Percentiles rank a stretch among this genome's conserved stretches.
phyloP scores from a whole-genome alignment of 129 eudicot genomes.

The Chrysanthemum lavandulifolium region DNA sequence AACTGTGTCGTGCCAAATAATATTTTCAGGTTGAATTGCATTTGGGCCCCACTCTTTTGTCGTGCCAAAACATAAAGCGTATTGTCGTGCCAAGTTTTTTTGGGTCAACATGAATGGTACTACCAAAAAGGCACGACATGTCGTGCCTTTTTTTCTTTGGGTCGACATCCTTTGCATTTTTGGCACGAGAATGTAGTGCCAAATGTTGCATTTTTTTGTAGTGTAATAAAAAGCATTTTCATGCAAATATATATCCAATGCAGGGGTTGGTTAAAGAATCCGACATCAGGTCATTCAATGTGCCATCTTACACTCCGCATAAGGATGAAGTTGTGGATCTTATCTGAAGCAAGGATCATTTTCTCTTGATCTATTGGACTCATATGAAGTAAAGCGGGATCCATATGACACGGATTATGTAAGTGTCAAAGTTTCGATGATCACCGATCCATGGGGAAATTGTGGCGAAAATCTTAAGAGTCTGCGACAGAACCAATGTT shows the following conservation, averaged over 20 bases:
- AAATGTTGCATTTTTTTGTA: no score
- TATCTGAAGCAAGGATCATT: not conserved
- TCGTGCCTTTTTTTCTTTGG: no score
- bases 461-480: not conserved
- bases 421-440: not conserved
- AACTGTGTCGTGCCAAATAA: no score
- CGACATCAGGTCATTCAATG: not conserved
- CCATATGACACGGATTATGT: not conserved
- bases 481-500: not conserved
- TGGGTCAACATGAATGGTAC: no score
- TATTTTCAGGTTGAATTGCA: no score
- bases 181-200: no score
- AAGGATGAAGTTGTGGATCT: not conserved
- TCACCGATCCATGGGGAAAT: not conserved
- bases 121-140: no score
- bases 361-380: not conserved
- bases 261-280: constrained; percentile 5
- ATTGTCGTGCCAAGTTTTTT: no score
- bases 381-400: not conserved
- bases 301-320: not conserved
- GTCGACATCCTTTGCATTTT: no score
- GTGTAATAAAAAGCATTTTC: no score
- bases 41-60: no score
- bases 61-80: no score
- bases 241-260: not conserved